Evolutionary conservation across 352 stramenopile species (phyloP), one percentile per base, ranked within the genome.

Genomic region (Phytophthora pluvialis): DNA sequence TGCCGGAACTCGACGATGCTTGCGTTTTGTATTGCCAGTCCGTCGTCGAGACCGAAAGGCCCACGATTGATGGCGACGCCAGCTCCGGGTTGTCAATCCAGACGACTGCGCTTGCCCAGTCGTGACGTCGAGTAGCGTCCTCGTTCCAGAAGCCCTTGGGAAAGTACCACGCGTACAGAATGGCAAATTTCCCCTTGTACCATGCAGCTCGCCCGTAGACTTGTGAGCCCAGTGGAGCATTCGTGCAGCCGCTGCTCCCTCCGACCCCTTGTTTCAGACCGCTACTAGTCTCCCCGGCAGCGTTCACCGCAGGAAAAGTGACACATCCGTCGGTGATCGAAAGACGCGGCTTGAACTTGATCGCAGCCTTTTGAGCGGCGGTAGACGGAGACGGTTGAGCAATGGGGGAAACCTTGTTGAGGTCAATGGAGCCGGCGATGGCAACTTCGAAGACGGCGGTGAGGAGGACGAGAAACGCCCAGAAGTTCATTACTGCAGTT

Each of bases 161-260:
- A 25, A 67, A 67, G 38, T 60, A 61, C 60, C 60, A 61, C 4
- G 50, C 50, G 3, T 60, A 67, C 58, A 60, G 25, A 16, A 65
- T 64, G 57, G 58, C 58, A 11, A 35, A 35, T 5, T 46, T 59
- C 5, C 15, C 54, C 1, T 68, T 68, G 45, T 58, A 64, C 53
- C 46, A 64, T 9, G 29, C 21, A 18, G 53, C 12, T 45, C 61
- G 45, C 4, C 60, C 61, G 46, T 64, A 69, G 2, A 69, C 46
- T 53, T 69, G 52, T 1, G 53, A 64, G 4, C 61, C 53, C 21
- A 69, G 40, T 0, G 54, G 38, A 16, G 61, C 46, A 15, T 38
- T 43, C 3, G 18, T 50, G 16, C 53, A 64, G 1, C 45, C 39
- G 18, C 11, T 33, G 38, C 31, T 56, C 5, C 44, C 44, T 21